Conservation (phyloP, 495 filamentous ascomycete genomes). For the Xylaria longipes region DNA sequence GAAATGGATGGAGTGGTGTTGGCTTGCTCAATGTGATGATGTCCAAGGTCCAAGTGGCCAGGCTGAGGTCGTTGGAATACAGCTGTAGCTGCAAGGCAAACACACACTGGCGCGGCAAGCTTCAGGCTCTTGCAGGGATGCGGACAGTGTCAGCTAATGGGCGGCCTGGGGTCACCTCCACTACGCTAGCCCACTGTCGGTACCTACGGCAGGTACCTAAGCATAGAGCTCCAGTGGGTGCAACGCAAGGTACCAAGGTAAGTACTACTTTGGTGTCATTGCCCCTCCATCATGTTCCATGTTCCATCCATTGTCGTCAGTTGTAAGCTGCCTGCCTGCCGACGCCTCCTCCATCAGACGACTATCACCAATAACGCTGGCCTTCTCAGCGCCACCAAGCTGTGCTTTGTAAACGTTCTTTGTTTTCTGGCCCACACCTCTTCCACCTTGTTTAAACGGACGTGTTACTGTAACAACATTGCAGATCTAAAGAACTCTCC, state of each 20-base stretch:
- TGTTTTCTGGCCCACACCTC: neutral
- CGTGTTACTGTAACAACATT: neutral
- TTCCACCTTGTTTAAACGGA: neutral
- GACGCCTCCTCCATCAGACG: neutral
- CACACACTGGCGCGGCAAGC: constrained; percentile 47
- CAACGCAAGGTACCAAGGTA: neutral
- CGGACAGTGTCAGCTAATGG: constrained; percentile 13
- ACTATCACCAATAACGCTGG: neutral
- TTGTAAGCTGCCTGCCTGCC: constrained; percentile 30
- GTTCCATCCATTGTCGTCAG: constrained; percentile 33
- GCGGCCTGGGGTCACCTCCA: neutral
- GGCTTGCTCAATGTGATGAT: constrained; percentile 28
- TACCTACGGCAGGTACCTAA: neutral
- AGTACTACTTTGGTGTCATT: neutral
- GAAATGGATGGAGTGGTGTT: neutral
- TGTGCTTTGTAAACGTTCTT: neutral
- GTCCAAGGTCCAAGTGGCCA: constrained; percentile 18
- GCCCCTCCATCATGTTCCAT: constrained; percentile 23
- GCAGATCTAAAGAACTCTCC: neutral
- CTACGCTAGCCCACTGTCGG: neutral
- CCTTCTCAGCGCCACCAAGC: neutral
- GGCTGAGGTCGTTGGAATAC: constrained; percentile 31
- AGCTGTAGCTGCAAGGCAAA: constrained; percentile 40
- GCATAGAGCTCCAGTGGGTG: neutral
- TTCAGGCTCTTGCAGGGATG: constrained; percentile 29